Evolutionary conservation across 257 asterid genomes (phyloP).

Genomic region (Fraxinus anomala): DNA sequence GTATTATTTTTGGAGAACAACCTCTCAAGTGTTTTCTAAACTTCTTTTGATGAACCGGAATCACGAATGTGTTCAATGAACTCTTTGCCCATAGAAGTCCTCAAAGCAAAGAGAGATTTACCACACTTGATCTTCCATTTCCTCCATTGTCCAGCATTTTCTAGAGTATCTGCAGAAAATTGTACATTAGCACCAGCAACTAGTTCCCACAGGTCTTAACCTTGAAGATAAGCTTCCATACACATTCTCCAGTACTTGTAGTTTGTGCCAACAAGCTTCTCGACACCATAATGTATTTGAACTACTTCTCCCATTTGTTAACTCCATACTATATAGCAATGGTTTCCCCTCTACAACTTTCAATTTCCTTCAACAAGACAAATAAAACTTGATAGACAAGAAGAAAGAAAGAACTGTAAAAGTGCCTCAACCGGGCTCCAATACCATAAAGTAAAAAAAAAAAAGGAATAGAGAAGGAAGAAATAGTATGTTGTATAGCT

Average conservation of each 20-base stretch:
- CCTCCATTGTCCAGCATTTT: constrained; percentile 5
- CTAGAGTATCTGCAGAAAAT: neutral
- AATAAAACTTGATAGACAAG: constrained; percentile 11
- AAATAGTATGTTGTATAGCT: no score
- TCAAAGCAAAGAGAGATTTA: constrained; percentile 14
- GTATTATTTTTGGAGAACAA: constrained; percentile 23
- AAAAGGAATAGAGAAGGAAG: no score
- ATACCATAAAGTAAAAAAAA: no score
- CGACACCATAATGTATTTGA: constrained; percentile 14
- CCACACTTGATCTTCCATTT: constrained; percentile 21
- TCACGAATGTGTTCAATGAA: constrained; percentile 27
- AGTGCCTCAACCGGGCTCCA: no score
- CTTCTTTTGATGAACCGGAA: constrained; percentile 11
- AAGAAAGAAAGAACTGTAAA: neutral
- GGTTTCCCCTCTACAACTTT: neutral
- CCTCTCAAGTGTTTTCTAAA: constrained; percentile 30
- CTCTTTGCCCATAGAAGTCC: constrained; percentile 11
- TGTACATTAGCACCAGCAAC: neutral
- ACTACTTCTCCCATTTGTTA: constrained; percentile 9
- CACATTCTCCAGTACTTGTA: constrained; percentile 26
- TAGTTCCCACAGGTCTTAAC: constrained; percentile 24
- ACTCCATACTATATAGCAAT: neutral
- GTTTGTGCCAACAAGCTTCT: constrained; percentile 25
- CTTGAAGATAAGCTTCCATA: constrained; percentile 28
- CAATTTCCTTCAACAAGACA: neutral